Evolutionary conservation across 2,329 filamentous ascomycete species (phyloP), one percentile per base, ranked within the genome.

Genomic region (Diaporthe nobilis): DNA sequence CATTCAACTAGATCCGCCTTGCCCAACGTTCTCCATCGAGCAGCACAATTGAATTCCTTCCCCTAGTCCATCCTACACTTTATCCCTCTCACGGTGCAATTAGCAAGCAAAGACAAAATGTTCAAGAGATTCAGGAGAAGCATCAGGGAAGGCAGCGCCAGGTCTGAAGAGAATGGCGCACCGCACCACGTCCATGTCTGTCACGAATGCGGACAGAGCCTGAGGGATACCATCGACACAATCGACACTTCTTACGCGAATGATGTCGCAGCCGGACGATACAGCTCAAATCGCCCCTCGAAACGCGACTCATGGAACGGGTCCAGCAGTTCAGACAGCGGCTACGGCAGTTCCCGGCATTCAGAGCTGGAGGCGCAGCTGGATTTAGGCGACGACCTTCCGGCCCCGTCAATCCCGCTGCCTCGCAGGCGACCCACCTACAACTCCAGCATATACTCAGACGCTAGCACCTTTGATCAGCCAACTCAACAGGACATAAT

Each of bases 251-350:
- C 65, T 12, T 42, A 31, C 61, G 68, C 44, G n/a, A 34, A 44
- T 4, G 7, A 39, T 3, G 13, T 68, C 42, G n/a, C 28, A 1
- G 34, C 71, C 39, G 60, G n/a, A 55, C 57, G 4, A 20, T 72
- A 34, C 57, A 31, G 22, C 15, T 53, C 68, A 37, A 28, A 49
- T 17, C 31, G 22, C 42, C 28, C 17, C 25, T 28, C n/a, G 4
- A 49, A 65, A n/a, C 58, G 73, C 10, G n/a, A 10, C 34, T 73
- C 75, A 17, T 75, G 75, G 72, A 51, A 68, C 31, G 53, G 58
- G 20, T 75, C 73, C 15, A 42, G 37, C 28, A 47, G 61, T 28
- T 75, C 75, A 37, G 75, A 77, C 73, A 77, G 75, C 53, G 75
- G 75, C 13, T 77, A 77, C 39, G 75, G 31, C 15, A 60, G 58